Evolutionary conservation across 257 asterid genomes (phyloP).

Genomic region (Cordia subcordata): DNA sequence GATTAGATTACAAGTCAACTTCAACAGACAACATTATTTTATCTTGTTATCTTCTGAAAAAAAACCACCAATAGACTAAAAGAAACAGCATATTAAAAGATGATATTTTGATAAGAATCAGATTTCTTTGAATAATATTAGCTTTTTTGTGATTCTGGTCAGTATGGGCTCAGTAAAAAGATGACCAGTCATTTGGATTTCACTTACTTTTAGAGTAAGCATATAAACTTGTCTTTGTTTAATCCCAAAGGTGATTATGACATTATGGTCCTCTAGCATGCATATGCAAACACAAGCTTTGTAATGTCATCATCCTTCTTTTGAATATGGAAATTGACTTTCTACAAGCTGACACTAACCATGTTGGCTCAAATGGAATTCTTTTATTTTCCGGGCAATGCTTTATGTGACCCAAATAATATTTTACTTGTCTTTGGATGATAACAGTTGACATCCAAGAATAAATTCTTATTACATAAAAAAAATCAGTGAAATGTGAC

Average conservation of each 20-base stretch:
- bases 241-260: neutral
- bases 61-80: neutral
- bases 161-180: neutral
- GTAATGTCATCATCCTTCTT: neutral
- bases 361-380: neutral
- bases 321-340: too few species aligned
- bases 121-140: neutral
- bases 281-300: neutral
- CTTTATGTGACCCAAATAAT: too few species aligned
- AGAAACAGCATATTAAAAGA: constrained; percentile 11
- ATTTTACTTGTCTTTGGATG: too few species aligned
- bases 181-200: neutral
- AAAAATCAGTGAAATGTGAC: too few species aligned
- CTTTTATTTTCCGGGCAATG: too few species aligned
- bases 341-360: constrained; percentile 1
- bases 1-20: too few species aligned
- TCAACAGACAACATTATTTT: too few species aligned
- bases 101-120: neutral
- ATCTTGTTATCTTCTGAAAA: constrained; percentile 1
- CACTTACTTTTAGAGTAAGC: neutral
- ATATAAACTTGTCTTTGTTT: neutral
- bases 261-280: too few species aligned
- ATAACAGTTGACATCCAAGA: too few species aligned
- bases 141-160: constrained; percentile 5
- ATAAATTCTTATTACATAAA: too few species aligned